Conservation (phyloP, 2,329 filamentous ascomycete species). For the Pestalotiopsis sp. region DNA sequence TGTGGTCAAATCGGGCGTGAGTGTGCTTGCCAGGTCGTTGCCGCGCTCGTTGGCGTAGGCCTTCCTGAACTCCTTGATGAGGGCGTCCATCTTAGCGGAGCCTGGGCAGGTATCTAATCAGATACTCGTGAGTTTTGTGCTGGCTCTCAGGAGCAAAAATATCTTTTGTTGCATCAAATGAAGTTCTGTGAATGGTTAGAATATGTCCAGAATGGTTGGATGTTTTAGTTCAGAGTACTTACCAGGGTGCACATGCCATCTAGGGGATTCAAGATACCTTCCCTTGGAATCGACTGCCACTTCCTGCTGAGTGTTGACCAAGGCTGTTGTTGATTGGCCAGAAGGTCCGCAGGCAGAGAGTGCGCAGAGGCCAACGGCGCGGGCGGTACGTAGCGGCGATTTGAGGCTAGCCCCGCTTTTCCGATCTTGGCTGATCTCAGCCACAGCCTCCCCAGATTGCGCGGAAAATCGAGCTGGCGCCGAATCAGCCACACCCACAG, state of each 20-base stretch:
- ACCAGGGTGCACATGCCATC: neutral
- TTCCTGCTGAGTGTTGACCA: conserved; percentile 6
- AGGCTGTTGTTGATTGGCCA: conserved; percentile 12
- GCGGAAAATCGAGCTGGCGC: neutral
- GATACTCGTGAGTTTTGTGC: neutral
- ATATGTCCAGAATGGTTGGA: neutral
- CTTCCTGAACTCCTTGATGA: conserved; percentile 74
- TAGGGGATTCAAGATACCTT: conserved; percentile 20
- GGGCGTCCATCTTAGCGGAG: conserved; percentile 62
- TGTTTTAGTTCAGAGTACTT: neutral
- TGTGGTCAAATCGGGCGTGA: conserved; percentile 70
- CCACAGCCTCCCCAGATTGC: neutral
- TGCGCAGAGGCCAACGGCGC: neutral
- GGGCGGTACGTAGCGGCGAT: neutral
- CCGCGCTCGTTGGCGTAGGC: conserved; percentile 70
- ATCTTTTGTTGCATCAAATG: neutral
- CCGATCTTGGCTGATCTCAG: neutral
- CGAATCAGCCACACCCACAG: conserved; percentile 1
- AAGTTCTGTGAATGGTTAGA: neutral
- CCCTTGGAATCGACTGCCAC: neutral
- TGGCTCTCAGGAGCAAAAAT: neutral
- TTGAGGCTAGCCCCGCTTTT: neutral
- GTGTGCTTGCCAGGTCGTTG: conserved; percentile 71
- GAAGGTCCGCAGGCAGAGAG: neutral
- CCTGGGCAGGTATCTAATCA: neutral